Evolutionary conservation across 2,329 filamentous ascomycete genomes (phyloP).

Genomic region (Calonectria pteridis): DNA sequence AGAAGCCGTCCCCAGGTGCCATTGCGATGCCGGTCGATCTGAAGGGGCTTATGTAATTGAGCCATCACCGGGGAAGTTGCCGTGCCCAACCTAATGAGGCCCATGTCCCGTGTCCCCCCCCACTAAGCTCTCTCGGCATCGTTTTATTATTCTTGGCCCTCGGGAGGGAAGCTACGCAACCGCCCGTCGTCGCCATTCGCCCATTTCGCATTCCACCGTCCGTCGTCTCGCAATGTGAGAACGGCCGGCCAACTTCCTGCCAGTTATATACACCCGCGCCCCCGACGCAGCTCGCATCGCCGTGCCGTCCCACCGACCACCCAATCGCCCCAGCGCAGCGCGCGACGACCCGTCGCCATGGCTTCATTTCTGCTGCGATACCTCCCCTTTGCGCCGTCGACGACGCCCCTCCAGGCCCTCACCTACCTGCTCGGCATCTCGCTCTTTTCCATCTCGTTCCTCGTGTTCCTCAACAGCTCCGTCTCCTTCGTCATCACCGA

Average conservation of each 20-base stretch:
- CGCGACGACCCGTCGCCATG: constrained; percentile 11
- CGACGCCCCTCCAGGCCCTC: constrained; percentile 72
- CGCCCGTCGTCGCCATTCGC: constrained; percentile 9
- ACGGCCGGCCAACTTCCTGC: constrained; percentile 12
- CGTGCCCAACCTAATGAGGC: neutral
- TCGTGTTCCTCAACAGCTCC: constrained; percentile 89
- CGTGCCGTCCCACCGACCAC: neutral
- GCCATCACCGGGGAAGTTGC: neutral
- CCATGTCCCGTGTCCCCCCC: constrained; percentile 3
- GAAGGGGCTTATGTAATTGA: constrained; percentile 12
- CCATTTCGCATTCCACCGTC: neutral
- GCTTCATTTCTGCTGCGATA: constrained; percentile 54
- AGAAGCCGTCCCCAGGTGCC: neutral
- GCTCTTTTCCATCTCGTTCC: constrained; percentile 89
- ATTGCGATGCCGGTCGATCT: constrained; percentile 4
- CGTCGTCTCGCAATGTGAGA: constrained; percentile 28
- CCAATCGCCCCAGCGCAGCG: neutral
- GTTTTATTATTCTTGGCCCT: constrained; percentile 9
- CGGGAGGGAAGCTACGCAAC: neutral
- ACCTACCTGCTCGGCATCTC: constrained; percentile 87
- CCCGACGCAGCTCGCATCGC: neutral
- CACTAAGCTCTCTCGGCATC: constrained; percentile 6
- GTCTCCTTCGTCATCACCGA: constrained; percentile 89
- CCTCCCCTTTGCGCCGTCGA: constrained; percentile 70
- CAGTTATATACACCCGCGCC: neutral